A percentile compares a stretch with the other conserved stretches of the same genome.
Evolutionary conservation across 441 rosid species (phyloP).

Genomic region (Corymbia citriodora): DNA sequence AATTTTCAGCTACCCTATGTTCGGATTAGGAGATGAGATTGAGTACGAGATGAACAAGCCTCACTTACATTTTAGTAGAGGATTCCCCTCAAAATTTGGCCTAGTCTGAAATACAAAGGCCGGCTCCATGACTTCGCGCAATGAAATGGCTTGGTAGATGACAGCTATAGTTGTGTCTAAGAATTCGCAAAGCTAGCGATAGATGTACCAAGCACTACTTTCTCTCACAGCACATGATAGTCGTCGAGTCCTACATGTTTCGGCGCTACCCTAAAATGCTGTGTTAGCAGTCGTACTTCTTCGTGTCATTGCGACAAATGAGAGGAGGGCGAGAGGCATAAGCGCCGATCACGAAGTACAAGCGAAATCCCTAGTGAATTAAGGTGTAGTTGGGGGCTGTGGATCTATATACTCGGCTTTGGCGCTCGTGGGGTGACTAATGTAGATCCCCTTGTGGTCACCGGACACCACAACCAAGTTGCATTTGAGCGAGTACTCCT

Average conservation of each 20-base stretch:
- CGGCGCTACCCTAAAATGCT: neutral
- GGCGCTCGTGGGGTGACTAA: neutral
- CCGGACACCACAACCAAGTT: neutral
- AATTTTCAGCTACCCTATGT: neutral
- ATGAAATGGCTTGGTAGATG: neutral
- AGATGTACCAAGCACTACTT: neutral
- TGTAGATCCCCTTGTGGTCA: neutral
- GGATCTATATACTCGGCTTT: neutral
- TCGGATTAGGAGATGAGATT: neutral
- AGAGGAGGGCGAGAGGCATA: neutral
- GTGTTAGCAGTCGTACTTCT: neutral
- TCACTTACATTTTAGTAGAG: neutral
- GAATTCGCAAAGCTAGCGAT: neutral
- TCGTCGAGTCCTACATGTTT: neutral
- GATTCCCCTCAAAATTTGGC: neutral
- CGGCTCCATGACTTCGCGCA: fast-evolving
- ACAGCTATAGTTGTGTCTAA: neutral
- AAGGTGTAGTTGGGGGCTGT: neutral
- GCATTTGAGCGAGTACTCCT: no score
- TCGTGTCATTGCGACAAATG: neutral
- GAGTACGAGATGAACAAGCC: neutral
- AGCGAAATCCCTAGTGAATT: neutral
- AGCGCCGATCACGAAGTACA: neutral
- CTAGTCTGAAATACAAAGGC: neutral
- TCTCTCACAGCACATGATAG: neutral